Base-by-base conservation (phyloP, 495 filamentous ascomycete species). In the Aspergillus sclerotioniger region DNA sequence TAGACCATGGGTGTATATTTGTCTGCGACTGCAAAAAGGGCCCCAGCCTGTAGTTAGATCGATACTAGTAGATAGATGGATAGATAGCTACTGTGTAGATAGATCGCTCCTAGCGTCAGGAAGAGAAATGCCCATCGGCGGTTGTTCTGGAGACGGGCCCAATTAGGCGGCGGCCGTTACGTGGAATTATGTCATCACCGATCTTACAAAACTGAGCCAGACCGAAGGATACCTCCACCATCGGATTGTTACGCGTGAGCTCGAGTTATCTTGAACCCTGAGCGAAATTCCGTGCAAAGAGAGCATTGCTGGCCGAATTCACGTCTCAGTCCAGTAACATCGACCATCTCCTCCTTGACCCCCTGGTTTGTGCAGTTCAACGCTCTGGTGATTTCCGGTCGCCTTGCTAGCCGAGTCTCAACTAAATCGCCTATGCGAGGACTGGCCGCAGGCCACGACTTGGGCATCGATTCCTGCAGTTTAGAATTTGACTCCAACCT, bases 161-260 rank as follows among this genome's bases (percentile, higher is more conserved):
- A 44, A 16, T 54, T 61, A 67, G 61, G 62, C 59, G 58, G 37
- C 64, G 55, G 41, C 56, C 35, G 60, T 72, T 69, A 69, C 68
- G 61, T 64, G 64, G 58, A 69, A 74, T 77, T 76, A 76, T 76
- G 74, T 77, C 74, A 77, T 77, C 74, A 60, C 54, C 58, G 41
- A 60, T 62, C 58, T 57, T 55, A 60, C 62, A 61, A 57, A 53
- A 54, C 53, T 41, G 32, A 58, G 50, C 53, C 35, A 61, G 47
- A 59, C 58, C 50, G 19, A 37, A 45, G 39, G 43, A 49, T 60
- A 48, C 45, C 57, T 45, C 44, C 60, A 59, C 56, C 60, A 20
- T 48, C 53, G 19, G 37, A 45, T 47, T 55, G 54, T 46, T 54
- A 56, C 60, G 35, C 53, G 52, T 73, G 56, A 70, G 64, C 62